phyloP scores from a whole-genome alignment of 2,329 filamentous ascomycete genomes.

The Trichoderma sp. region DNA sequence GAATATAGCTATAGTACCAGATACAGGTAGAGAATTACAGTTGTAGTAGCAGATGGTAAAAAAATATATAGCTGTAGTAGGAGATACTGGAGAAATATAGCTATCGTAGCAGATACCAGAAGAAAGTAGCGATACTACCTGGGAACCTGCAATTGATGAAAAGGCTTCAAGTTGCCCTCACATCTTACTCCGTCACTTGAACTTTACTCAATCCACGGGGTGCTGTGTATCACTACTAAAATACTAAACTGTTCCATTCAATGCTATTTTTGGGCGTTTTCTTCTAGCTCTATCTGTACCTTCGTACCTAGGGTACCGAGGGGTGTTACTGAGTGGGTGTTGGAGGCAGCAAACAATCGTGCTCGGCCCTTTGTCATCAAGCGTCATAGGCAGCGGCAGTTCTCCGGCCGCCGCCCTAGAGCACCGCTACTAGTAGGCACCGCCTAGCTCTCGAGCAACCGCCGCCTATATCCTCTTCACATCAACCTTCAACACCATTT shows the following conservation, averaged over 20 bases:
- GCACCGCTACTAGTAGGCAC: neutral
- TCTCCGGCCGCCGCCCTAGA: neutral
- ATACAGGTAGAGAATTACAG: no score
- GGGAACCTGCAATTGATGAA: neutral
- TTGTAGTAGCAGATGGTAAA: no score
- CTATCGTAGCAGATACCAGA: neutral
- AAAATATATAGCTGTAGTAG: neutral
- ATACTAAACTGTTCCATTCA: neutral
- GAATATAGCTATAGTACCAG: no score
- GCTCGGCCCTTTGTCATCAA: slow-evolving; percentile 13
- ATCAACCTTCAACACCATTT: neutral
- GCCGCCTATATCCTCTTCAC: neutral
- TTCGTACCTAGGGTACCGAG: neutral
- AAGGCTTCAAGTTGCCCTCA: neutral
- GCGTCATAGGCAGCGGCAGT: slow-evolving; percentile 16
- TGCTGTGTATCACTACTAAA: neutral
- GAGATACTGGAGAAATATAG: neutral
- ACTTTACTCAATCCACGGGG: neutral
- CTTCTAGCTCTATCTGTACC: neutral
- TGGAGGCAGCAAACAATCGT: neutral
- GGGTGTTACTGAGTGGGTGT: neutral
- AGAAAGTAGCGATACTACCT: neutral
- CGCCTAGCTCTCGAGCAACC: neutral
- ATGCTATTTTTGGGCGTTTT: neutral
- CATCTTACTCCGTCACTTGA: neutral